Evolutionary conservation across 2,329 filamentous ascomycete species (phyloP).

Genomic region (Pseudogymnoascus sp.): DNA sequence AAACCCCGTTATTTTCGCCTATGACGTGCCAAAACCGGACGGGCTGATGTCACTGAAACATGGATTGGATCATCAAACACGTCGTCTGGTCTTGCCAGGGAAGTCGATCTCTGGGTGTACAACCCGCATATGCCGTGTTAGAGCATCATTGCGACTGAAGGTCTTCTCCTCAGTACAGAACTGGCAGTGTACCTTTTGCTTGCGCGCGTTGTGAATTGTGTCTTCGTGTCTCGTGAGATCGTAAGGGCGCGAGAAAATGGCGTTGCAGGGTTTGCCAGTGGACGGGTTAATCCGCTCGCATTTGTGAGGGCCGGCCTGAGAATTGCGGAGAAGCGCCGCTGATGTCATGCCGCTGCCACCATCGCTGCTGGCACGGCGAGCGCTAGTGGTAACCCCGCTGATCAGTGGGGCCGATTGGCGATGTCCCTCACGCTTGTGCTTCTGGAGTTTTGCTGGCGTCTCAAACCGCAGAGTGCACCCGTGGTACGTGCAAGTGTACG

Average conservation of each 20-base stretch:
- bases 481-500: conserved; percentile 94
- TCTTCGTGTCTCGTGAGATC: conserved; percentile 95
- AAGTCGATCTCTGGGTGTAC: conserved; percentile 85
- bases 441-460: conserved; percentile 76
- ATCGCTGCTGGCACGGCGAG: conserved; percentile 15
- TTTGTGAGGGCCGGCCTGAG: conserved; percentile 85
- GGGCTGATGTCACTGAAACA: conserved; percentile 7
- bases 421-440: conserved; percentile 92
- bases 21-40: neutral
- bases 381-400: conserved; percentile 26
- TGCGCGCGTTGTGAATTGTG: conserved; percentile 90
- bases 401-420: conserved; percentile 57
- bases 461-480: conserved; percentile 85
- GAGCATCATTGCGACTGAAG: conserved; percentile 88
- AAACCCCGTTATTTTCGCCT: neutral
- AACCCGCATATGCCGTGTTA: conserved; percentile 89
- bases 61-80: conserved; percentile 12
- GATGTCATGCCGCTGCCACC: conserved; percentile 38
- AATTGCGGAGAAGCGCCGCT: conserved; percentile 58
- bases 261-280: conserved; percentile 90
- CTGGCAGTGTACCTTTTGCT: conserved; percentile 89
- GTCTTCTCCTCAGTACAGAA: conserved; percentile 95
- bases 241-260: conserved; percentile 89
- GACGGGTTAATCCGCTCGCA: conserved; percentile 92
- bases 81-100: conserved; percentile 52